Evolutionary conservation across 1,284 basidiomycete genomes (phyloP), one percentile per base, ranked within the genome.

Genomic region (Cystobasidium pallidum): DNA sequence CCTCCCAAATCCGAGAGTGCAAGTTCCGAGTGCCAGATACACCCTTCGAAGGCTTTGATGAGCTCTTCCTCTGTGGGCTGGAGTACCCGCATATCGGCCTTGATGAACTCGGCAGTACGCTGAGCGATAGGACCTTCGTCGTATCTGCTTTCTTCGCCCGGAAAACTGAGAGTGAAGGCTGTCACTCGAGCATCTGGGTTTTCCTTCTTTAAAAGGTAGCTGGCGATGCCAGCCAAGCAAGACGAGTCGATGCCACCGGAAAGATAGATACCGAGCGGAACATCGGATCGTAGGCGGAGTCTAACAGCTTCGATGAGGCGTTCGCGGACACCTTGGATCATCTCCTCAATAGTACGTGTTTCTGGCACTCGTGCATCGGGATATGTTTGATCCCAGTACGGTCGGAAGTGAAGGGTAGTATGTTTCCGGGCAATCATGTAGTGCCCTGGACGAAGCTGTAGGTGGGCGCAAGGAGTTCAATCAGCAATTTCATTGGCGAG

Each of bases 21-120:
- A 79, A 82, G 80, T 78, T 83, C 82, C 61, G 82, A 79, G 73
- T 82, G 81, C 78, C 80, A 83, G 21, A 82, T 80, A 36, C 82
- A 82, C 32, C 82, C 80, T 65, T 81, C 79, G 66, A 82, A 81
- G 28, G 78, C 78, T 28, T 80, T 79, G 19, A 82, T 79, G 26
- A 82, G 79, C 58, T 80, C 78, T 62, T 81, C 77, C 26, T 82
- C 82, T 19, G 78, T 78, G 72, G 82, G 82, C 19, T 80, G 81
- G 73, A 80, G 77, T 65, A 81, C 79, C 75, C 81, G 78, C 76
- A 82, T 81, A 32, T 80, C 79, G 13, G 82, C 82, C 24, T 80
- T 81, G 47, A 82, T 79, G 76, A 79, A 80, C 26, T 81, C 78
- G 52, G 82, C 82, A 8, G 82, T 82, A 52, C 81, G 75, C 61